Evolutionary conservation across 192 early-diverging fungal species (phyloP).

Genomic region (Entomortierella lignicola): DNA sequence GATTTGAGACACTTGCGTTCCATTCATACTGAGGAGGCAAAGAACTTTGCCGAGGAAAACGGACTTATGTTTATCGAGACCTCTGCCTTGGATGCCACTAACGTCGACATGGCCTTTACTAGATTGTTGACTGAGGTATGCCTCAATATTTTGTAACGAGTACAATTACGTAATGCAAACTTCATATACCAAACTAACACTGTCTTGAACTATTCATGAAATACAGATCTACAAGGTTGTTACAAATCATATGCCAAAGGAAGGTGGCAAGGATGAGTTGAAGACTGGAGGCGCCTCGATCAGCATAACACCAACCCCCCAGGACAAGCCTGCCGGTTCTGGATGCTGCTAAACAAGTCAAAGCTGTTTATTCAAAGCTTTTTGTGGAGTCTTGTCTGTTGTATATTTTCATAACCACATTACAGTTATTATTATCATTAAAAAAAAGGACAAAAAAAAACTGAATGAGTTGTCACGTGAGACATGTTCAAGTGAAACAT

Average conservation of each 20-base stretch:
- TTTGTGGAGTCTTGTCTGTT: not conserved
- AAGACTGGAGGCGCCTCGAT: slow-evolving; percentile 56
- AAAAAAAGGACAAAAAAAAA: not conserved
- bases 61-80: slow-evolving; percentile 91
- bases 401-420: slow-evolving; percentile 6
- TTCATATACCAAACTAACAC: not conserved
- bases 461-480: not conserved
- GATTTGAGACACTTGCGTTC: slow-evolving; percentile 82
- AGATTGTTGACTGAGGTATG: slow-evolving; percentile 51
- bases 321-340: slow-evolving; percentile 53
- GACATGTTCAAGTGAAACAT: not conserved
- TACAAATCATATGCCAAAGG: slow-evolving; percentile 53
- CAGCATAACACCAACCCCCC: slow-evolving; percentile 53
- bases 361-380: not conserved
- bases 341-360: slow-evolving; percentile 49
- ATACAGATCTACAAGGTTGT: slow-evolving; percentile 58
- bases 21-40: slow-evolving; percentile 83
- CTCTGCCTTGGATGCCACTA: slow-evolving; percentile 80
- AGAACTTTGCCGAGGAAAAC: slow-evolving; percentile 82
- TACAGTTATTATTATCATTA: not conserved
- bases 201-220: not conserved
- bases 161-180: too few relatives aligned
- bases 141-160: too few relatives aligned
- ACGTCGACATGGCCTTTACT: slow-evolving; percentile 85
- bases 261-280: slow-evolving; percentile 57